Evolutionary conservation across 78 protist genomes (phyloP).

Genomic region (Chrysochromulina parva): DNA sequence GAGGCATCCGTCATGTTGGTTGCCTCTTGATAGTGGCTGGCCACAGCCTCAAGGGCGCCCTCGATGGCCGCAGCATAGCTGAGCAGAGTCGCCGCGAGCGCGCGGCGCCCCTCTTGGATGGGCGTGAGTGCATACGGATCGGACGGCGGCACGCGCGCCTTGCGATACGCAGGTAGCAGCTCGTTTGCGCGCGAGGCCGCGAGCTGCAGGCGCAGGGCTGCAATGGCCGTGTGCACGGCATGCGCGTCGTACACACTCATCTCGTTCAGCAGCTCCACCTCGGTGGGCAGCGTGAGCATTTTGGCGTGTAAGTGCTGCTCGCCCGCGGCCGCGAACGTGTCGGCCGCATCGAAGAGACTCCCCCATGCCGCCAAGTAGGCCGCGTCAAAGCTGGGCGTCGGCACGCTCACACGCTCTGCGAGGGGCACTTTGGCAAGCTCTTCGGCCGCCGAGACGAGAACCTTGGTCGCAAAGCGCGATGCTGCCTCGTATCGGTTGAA

Average conservation of each 20-base stretch:
- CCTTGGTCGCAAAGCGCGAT: neutral
- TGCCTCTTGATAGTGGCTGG: neutral
- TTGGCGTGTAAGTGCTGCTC: no score
- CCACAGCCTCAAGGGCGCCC: neutral
- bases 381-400: no score
- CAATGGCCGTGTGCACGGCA: no score
- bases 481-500: constrained; percentile 44
- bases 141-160: neutral
- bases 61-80: neutral
- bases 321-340: no score
- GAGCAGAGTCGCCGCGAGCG: neutral
- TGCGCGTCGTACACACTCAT: no score
- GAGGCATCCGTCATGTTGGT: constrained; percentile 29
- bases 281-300: neutral
- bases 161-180: no score
- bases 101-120: neutral
- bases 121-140: neutral
- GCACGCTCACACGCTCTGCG: no score
- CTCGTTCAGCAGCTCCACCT: neutral
- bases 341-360: no score
- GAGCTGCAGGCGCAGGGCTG: no score
- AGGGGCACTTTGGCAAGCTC: no score
- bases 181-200: neutral
- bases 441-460: neutral
- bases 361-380: no score